Evolutionary conservation across 2,329 filamentous ascomycete genomes (phyloP), one percentile per base, ranked within the genome.

Genomic region (Phyllosticta ampelicida): DNA sequence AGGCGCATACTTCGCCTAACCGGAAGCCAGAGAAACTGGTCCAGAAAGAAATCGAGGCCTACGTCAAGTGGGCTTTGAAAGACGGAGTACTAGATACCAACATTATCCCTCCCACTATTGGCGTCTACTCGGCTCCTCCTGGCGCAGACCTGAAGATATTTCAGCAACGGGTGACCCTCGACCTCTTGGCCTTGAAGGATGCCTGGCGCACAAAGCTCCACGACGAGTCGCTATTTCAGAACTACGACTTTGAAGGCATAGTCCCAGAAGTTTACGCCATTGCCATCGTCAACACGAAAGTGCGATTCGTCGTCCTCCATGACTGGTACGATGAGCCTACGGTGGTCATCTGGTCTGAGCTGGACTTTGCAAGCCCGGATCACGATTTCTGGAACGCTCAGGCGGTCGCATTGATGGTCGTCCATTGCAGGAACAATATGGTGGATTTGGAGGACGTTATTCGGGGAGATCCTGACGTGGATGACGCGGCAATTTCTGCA

Each of bases 301-400:
- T 83, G 62, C 76, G 75, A 4, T 71, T 84, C 18, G 73, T 82
- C 54, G 79, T 78, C 6, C 77, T 77, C 44, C 71, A 79, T 55
- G 1, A 68, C 75, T n/a, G 71, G 36, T 72, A 79, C 54, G 1
- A 68, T 75, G 44, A 66, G 51, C 62, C 64, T 10, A 56, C 61
- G 62, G 54, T 77, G 8, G 67, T 71, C 10, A 73, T 73, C 10
- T 75, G 84, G 54, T 77, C 74, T 5, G 75, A 77, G 55, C 80
- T 83, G 62, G 77, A 84, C 64, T 76, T 82, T 58, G 73, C 73
- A 3, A 74, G 80, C 50, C 66, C 68, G 9, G 75, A 75, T 1
- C 78, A 80, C 60, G 82, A 84, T 64, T 80, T 84, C 1, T 85
- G 82, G 82, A 83, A 82, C 64, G 74, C 77, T 4, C 70, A 84